Conservation (phyloP, 768 basidiomycete species). For the Chalciporus chontae region DNA sequence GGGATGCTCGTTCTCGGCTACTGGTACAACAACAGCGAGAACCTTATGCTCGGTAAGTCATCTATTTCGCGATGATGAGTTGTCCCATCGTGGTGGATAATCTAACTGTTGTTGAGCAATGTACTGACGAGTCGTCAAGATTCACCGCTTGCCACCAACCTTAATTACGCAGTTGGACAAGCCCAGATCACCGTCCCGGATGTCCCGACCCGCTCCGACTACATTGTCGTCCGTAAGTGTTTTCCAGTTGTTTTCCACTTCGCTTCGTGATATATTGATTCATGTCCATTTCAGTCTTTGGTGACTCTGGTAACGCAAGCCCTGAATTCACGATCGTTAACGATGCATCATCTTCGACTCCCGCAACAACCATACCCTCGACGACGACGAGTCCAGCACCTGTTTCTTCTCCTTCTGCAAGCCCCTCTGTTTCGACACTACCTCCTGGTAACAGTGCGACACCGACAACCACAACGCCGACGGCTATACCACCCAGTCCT, state of each 20-base stretch:
- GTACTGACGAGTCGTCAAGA: conserved; percentile 12
- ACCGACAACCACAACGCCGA: not conserved
- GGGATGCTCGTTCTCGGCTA: conserved; percentile 32
- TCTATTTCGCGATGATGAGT: not conserved
- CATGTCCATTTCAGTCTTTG: conserved; percentile 28
- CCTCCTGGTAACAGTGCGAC: not conserved
- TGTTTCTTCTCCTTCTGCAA: conserved; percentile 1
- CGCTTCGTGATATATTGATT: not conserved
- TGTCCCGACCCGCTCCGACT: conserved; percentile 29
- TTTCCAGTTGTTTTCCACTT: not conserved
- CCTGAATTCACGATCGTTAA: conserved; percentile 47
- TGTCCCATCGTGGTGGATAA: not conserved
- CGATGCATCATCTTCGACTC: conserved; percentile 45
- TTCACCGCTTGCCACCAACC: conserved; percentile 34
- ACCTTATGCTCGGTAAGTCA: conserved; percentile 29
- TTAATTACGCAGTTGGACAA: conserved; percentile 30
- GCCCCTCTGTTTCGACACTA: not conserved
- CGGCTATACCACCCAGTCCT: conserved; percentile 1
- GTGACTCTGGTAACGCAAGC: conserved; percentile 41
- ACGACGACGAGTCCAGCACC: conserved; percentile 7
- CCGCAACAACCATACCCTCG: conserved; percentile 8
- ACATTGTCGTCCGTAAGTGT: conserved; percentile 37
- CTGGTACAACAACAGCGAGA: conserved; percentile 27
- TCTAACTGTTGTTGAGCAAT: not conserved
- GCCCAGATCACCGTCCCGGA: conserved; percentile 34